These are phyloP conservation scores for Beauveria australis DNA, from an alignment of 2,329 filamentous ascomycete species.

Conservation along the genomic window DNA sequence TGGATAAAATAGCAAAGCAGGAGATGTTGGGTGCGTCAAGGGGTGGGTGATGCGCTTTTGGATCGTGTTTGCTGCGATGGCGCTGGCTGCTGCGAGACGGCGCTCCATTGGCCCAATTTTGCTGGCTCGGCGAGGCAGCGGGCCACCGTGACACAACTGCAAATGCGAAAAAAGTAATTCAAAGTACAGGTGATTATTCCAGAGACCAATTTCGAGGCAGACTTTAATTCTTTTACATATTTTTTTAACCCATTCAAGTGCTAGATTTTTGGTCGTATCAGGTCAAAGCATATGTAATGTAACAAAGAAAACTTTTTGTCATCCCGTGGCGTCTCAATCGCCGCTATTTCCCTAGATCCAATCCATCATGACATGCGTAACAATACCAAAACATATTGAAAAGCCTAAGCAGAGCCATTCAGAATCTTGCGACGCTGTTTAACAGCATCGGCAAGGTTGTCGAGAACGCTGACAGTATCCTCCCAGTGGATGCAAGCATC, in stretches of 20 bases:
- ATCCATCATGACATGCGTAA: slow-evolving; percentile 3
- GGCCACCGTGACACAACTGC: background rate
- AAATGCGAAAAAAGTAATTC: too few species aligned
- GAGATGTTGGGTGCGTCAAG: background rate
- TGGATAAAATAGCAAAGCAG: background rate
- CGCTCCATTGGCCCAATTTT: slow-evolving; percentile 10
- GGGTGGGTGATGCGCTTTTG: background rate
- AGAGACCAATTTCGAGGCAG: background rate
- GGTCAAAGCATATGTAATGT: background rate
- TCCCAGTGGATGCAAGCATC: slow-evolving; percentile 97
- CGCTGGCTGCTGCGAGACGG: background rate
- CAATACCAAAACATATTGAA: background rate
- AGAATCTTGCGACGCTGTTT: slow-evolving; percentile 54
- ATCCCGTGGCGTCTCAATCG: background rate
- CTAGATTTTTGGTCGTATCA: background rate
- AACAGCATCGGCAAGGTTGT: slow-evolving; percentile 79
- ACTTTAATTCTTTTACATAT: background rate
- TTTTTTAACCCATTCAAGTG: background rate
- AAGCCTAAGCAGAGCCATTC: slow-evolving; percentile 17
- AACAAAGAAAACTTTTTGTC: slow-evolving; percentile 7
- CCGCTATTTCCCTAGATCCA: background rate
- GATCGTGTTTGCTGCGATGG: slow-evolving; percentile 7
- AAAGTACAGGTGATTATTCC: too few species aligned
- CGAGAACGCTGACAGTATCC: slow-evolving; percentile 68
- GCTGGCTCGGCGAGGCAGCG: background rate